Evolutionary conservation across 2,329 filamentous ascomycete species (phyloP), one percentile per base, ranked within the genome.

Genomic region (Pseudopithomyces maydicus): DNA sequence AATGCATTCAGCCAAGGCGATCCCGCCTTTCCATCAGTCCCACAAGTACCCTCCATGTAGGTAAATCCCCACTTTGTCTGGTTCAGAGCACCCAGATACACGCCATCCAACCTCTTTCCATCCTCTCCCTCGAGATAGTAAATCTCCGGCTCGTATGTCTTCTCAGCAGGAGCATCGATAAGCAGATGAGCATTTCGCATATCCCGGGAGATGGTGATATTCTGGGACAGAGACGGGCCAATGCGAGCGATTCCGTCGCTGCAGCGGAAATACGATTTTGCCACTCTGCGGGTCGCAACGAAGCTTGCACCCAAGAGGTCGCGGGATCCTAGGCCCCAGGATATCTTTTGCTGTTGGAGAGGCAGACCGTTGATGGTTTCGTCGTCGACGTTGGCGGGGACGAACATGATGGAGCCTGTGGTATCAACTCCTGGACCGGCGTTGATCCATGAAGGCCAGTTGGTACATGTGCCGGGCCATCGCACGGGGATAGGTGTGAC

Each of bases 51-150:
- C 39, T 50, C 26, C 29, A 35, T 41, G 42, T 57, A 63, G 20
- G 32, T 3, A 49, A 63, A 63, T 2, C 55, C 58, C 61, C 61
- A 63, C 4, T 55, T 63, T 39, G 57, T 63, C 47, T 53, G 32
- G 32, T 55, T 55, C 45, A 39, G 19, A 10, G 56, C 61, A 5
- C 61, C 61, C 15, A 63, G 15, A 54, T 44, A 63, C 10, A 51
- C 33, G 3, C 54, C 58, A 17, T 56, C 52, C 26, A 45, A 35
- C 44, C 42, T 48, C 23, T 51, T 36, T 11, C 61, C 61, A 43
- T 58, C 57, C 19, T 29, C 29, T 12, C 56, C 45, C 12, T 52
- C 45, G 51, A 61, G 51, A 29, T 26, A 32, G 41, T 61, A 63
- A 23, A 63, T 20, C 54, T 63, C 55, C 3, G 57, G 50, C 17